Evolutionary conservation across 768 basidiomycete genomes (phyloP), one percentile per base, ranked within the genome.

Genomic region (Lyophyllum atratum): DNA sequence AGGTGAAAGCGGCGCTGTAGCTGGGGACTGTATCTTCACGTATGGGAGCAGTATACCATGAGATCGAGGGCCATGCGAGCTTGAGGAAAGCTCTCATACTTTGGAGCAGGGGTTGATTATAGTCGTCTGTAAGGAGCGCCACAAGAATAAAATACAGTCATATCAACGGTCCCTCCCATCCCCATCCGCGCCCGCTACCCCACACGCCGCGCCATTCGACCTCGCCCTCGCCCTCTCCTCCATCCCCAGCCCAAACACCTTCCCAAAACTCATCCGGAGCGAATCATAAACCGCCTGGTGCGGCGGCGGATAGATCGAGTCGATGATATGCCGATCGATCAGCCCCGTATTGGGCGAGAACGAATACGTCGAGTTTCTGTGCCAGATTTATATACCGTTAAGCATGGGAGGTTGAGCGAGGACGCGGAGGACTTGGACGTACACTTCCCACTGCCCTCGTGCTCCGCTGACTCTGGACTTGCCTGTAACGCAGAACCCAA

Each of bases 291-390:
- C 86, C 0, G 85, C 80, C 48, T 84, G 77, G 64, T 90, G 88
- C 3, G 91, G 91, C 1, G 86, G 85, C 0, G 91, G 91, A 44
- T 85, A 81, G 46, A 93, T 92, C n/a, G 86, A 86, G 66, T 92
- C 82, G 48, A 93, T 75, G 46, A 75, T 75, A 65, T 93, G 91
- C 47, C 76, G 63, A 47, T 83, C 70, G 53, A 93, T 85, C 40
- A 85, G 78, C 5, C 88, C 91, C 0, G 82, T 81, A 22, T 71
- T 51, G 0, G 89, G 87, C 2, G 89, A 90, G 68, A 92, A 92
- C 0, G 75, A 74, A 69, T 93, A 93, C 25, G 86, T 89, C 49
- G 85, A 89, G 64, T 84, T 78, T 39, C 90, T 90, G 46, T 31
- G 19, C 42, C 14, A 40, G n/a, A n/a, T n/a, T n/a, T n/a, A n/a